phyloP scores from a whole-genome alignment of 2,329 filamentous ascomycete species.

The Calycina herbarum region DNA sequence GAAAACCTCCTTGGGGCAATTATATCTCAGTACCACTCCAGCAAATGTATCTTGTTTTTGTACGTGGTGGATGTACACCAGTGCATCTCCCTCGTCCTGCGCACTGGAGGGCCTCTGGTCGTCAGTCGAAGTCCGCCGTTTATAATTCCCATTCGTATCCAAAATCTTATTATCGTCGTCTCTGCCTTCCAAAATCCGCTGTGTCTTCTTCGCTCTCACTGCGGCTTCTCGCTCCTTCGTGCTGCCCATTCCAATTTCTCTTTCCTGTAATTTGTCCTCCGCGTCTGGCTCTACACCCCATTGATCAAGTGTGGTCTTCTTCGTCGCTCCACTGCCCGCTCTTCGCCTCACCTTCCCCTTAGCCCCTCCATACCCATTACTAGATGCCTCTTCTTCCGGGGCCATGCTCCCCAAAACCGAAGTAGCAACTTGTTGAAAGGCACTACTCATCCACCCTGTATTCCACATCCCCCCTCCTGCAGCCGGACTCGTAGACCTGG shows the following conservation, averaged over 20 bases:
- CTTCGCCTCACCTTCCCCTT: not conserved
- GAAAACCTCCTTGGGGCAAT: constrained; percentile 79
- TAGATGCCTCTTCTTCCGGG: constrained; percentile 18
- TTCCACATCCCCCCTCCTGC: constrained; percentile 25
- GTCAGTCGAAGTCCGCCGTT: constrained; percentile 34
- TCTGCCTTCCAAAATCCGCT: constrained; percentile 61
- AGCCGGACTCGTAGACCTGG: not conserved
- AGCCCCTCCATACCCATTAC: not conserved
- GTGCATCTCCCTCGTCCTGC: constrained; percentile 66
- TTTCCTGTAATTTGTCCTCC: constrained; percentile 15
- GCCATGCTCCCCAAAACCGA: constrained; percentile 36
- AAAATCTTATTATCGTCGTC: constrained; percentile 60
- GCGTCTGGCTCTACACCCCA: constrained; percentile 34
- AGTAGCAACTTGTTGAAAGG: constrained; percentile 37
- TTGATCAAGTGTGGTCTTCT: constrained; percentile 19
- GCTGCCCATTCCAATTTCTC: constrained; percentile 52
- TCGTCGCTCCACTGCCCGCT: constrained; percentile 5
- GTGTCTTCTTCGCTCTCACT: constrained; percentile 56
- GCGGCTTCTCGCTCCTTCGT: constrained; percentile 53
- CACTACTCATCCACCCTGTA: constrained; percentile 34
- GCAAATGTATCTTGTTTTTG: constrained; percentile 82
- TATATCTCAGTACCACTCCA: constrained; percentile 86
- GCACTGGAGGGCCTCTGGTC: constrained; percentile 23
- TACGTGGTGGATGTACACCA: constrained; percentile 90
- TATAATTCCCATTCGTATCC: constrained; percentile 41